A percentile compares a stretch with the other conserved stretches of the same genome.
Conservation (phyloP, 768 basidiomycete species). For the Suillus discolor region DNA sequence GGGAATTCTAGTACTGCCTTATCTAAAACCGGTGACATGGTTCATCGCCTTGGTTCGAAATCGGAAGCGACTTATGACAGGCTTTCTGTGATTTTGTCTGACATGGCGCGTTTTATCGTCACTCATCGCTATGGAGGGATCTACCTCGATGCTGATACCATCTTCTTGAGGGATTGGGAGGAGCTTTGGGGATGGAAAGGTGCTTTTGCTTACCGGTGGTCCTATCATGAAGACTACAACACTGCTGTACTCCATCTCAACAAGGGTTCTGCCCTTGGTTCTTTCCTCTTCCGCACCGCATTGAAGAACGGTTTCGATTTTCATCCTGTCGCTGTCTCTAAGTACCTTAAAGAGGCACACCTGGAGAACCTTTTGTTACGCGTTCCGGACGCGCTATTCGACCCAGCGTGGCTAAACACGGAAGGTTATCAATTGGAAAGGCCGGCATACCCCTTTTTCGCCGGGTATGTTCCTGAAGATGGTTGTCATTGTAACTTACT, state of each 20-base stretch:
- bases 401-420: constrained; percentile 93
- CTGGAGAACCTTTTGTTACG: constrained; percentile 76
- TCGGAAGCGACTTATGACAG: constrained; percentile 70
- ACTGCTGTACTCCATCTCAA: constrained; percentile 91
- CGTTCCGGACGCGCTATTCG: constrained; percentile 90
- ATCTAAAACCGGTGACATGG: constrained; percentile 5
- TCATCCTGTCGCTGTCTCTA: constrained; percentile 90
- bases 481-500: constrained; percentile 1
- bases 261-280: constrained; percentile 84
- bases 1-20: constrained; percentile 25
- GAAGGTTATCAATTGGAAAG: constrained; percentile 88
- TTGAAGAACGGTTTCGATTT: constrained; percentile 91
- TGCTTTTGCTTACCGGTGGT: constrained; percentile 95
- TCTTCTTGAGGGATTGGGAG: constrained; percentile 94
- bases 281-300: constrained; percentile 90
- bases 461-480: constrained; percentile 52
- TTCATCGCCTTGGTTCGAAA: constrained; percentile 57
- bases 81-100: constrained; percentile 88
- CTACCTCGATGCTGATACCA: constrained; percentile 92
- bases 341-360: constrained; percentile 82
- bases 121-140: constrained; percentile 94
- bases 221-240: constrained; percentile 89
- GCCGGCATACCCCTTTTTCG: constrained; percentile 92
- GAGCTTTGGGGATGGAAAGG: constrained; percentile 95
- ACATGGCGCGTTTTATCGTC: constrained; percentile 96